A percentile compares a stretch with the other conserved stretches of the same genome.
Conservation (phyloP, 257 asterid species). For the Nicotiana tabacum region DNA sequence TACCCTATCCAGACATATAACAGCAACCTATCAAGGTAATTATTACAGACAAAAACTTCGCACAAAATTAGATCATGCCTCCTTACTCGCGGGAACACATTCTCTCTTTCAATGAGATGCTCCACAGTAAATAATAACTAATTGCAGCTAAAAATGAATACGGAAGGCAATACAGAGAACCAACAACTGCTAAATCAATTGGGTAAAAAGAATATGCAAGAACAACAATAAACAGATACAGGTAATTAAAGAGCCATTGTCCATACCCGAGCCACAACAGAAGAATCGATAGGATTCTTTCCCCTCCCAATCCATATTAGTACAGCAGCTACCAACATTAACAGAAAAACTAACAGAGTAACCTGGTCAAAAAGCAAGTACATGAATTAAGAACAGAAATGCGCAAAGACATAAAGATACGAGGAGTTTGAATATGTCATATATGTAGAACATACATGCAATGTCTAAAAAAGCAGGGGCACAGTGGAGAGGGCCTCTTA, state of each 20-base stretch:
- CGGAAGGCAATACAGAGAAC: not conserved
- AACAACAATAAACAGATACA: not conserved
- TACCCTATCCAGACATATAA: not conserved
- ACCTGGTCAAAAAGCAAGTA: constrained; percentile 45
- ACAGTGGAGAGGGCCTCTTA: not conserved
- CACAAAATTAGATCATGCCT: no score
- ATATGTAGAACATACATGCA: not conserved
- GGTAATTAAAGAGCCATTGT: constrained; percentile 1
- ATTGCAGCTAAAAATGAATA: not conserved
- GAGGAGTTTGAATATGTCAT: not conserved
- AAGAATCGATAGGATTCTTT: constrained; percentile 49
- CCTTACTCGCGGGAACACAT: not conserved
- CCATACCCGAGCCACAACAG: constrained; percentile 77
- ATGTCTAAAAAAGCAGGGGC: not conserved
- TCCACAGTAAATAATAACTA: not conserved
- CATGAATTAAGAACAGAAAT: constrained; percentile 16
- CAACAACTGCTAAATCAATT: not conserved
- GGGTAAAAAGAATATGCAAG: not conserved
- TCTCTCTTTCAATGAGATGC: not conserved
- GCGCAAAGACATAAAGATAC: constrained; percentile 1
- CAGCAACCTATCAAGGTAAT: not conserved
- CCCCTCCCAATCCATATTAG: constrained; percentile 81
- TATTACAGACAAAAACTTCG: not conserved
- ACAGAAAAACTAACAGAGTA: constrained; percentile 47
- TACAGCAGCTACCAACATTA: constrained; percentile 66